Evolutionary conservation across 2,329 filamentous ascomycete species (phyloP).

Genomic region (Pseudogymnoascus sp.): DNA sequence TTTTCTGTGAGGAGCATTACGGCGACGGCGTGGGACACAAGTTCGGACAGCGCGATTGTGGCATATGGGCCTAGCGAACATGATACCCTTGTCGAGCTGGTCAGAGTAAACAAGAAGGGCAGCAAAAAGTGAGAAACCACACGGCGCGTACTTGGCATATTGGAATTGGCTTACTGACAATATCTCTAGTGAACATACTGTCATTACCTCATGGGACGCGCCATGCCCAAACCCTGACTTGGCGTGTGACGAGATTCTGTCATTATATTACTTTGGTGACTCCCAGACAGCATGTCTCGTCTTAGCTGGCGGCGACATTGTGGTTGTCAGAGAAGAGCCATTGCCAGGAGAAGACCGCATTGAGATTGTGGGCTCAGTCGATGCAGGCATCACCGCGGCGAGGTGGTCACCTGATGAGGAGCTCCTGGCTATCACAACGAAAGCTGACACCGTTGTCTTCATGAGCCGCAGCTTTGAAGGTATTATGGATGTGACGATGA

Average conservation of each 20-base stretch:
- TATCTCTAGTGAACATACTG: conserved; percentile 30
- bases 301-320: conserved; percentile 82
- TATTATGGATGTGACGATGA: conserved; percentile 67
- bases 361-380: conserved; percentile 91
- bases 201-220: conserved; percentile 80
- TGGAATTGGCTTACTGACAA: conserved; percentile 11
- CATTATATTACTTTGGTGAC: conserved; percentile 79
- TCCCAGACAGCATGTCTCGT: conserved; percentile 71
- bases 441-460: conserved; percentile 70
- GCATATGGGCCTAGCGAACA: conserved; percentile 72
- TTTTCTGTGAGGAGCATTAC: conserved; percentile 50
- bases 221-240: conserved; percentile 72
- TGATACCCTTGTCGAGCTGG: conserved; percentile 66
- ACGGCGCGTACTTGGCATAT: conserved; percentile 34
- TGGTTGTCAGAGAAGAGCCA: conserved; percentile 71
- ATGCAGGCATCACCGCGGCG: conserved; percentile 82
- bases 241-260: conserved; percentile 65
- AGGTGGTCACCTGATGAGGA: conserved; percentile 96
- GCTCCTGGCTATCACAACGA: conserved; percentile 74
- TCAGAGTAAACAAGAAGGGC: conserved; percentile 43
- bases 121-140: conserved; percentile 27
- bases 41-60: conserved; percentile 70
- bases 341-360: conserved; percentile 66
- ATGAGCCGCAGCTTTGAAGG: conserved; percentile 91
- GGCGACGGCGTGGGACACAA: conserved; percentile 78